Base-by-base conservation (phyloP, 225 moss, liverwort and hornwort genomes). In the Antitrichia curtipendula region DNA sequence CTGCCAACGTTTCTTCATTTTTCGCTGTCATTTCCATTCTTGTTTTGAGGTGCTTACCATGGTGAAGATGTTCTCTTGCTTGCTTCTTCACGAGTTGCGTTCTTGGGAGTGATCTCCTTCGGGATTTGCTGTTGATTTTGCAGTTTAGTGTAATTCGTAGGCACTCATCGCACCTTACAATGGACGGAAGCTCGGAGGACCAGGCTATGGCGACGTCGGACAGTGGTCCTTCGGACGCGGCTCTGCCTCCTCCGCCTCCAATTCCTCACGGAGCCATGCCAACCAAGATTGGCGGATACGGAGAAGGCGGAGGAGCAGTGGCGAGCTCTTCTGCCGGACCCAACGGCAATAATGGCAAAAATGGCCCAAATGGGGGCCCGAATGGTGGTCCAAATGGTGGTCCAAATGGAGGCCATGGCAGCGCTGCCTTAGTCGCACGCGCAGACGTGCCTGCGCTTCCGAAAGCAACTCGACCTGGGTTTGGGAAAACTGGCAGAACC, bases 161-260 rank as follows among this genome's bases (percentile, higher is more conserved):
- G 25, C 20, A 62, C 63, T 57, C 65, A 49, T 78, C 62, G 17
- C 52, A 38, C 40, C 60, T 15, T 63, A 32, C 62, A 31, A 90
- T 90, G 90, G 90, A 90, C 52, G 70, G 59, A 41, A 87, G 83
- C 84, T 7, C 89, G 52, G 84, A 80, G 89, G 78, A 85, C 5
- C 82, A 82, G 82, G 76, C 80, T 49, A 58, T 81, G 90, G 85
- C 86, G 84, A 53, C 40, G 28, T 75, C 75, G 43, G 73, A 38
- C 18, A 54, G 62, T 70, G 89, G 80, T 8, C 40, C 45, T 27
- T 16, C 63, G 72, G 90, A 91, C 73, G 71, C 70, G 50, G 41
- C 79, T 31, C 73, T 92, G 40, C 92, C 92, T n/a, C 90, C 89
- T 28, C 92, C 90, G 45, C 92, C 92, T 2, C 92, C 85, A 2